Evolutionary conservation across 73 alveolate species (phyloP), one percentile per base, ranked within the genome.

Genomic region (Breviolum minutum): DNA sequence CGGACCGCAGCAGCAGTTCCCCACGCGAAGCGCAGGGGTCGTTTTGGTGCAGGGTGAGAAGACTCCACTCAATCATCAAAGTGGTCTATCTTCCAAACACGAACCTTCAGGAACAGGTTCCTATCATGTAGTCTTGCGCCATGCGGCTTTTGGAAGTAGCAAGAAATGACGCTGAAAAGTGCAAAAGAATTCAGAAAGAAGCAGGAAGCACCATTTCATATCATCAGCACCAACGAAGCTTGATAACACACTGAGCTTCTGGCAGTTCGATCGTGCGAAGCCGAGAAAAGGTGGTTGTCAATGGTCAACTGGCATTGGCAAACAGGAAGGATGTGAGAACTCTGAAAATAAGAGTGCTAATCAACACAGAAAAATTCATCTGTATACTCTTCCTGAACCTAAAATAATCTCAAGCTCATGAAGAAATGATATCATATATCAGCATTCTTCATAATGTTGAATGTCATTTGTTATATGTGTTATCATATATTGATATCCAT

Each of bases 251-350:
- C 81, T 8, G 26, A 27, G 87, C 87, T 26, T 12, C 73, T 17
- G 19, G 66, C 97, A 19, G 89, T 73, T 7, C 97, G 97, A 64
- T 91, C 97, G 80, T 91, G 97, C 62, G 97, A 91, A 19, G 97
- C 97, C 24, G 97, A 91, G 89, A 91, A 91, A 22, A 91, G 97
- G 27, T 91, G 97, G 80, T 48, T 71, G 79, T 91, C 97, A 77
- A 91, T 91, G 89, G 97, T 91, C 88, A 91, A 60, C 97, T 91
- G 97, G 97, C 97, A n/a, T 0, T 9, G 19, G 14, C 20, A 8
- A 81, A 81, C 1, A 30, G 14, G 54, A 40, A 40, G 54, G 54
- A 40, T 40, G 54, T 40, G 77, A 14, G 24, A 22, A 68, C 6
- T 22, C 2, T 17, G 77, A 22, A 68, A 68, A 68, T 4, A 14